Base-by-base conservation (phyloP, 1,139 yeast species). In the Yamadazyma oceani region DNA sequence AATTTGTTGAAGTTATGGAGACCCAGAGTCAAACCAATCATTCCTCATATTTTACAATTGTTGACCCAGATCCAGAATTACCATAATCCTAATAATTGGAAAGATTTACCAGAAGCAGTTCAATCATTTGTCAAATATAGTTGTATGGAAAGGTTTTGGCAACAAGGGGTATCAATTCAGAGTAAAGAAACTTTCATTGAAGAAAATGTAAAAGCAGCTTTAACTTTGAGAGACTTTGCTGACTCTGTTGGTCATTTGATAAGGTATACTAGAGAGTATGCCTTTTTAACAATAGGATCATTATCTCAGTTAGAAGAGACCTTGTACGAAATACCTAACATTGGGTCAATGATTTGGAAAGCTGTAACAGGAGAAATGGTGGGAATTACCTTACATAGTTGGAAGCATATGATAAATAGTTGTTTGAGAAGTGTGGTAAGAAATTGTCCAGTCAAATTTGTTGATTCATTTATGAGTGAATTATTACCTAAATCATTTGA, bases 171-270 rank as follows among this genome's bases (percentile, higher is more conserved):
- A 15, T 87, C 96, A 2, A 86, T 87, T 41, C 95, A 92, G 60
- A 83, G 96, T 6, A 85, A 88, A 51, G 98, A 94, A 56, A 90
- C 95, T 30, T 94, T 94, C 53, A 84, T 92, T 44, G 96, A 88
- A 57, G 97, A 94, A 54, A 89, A 83, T 52, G 96, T 89, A 41
- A 87, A 85, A 53, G 97, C 98, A 0, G 88, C 95, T 66, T 85
- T 85, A 46, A 89, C 97, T 0, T 66, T 92, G 42, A 74, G 97
- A 48, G 98, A 94, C 63, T 92, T 94, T 68, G 97, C 98, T 1
- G 98, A 94, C 58, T 85, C 96, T 4, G 95, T 92, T n/a, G 98
- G 98, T 12, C 97, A 92, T 58, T 85, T 89, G 52, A 83, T 94
- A 14, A 75, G 98, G 53, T 92, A 94, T 57, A 92, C 98, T 0